Percentiles rank a stretch among this genome's conserved stretches.
Conservation (phyloP, 768 basidiomycete species). For the Trametes meyenii region DNA sequence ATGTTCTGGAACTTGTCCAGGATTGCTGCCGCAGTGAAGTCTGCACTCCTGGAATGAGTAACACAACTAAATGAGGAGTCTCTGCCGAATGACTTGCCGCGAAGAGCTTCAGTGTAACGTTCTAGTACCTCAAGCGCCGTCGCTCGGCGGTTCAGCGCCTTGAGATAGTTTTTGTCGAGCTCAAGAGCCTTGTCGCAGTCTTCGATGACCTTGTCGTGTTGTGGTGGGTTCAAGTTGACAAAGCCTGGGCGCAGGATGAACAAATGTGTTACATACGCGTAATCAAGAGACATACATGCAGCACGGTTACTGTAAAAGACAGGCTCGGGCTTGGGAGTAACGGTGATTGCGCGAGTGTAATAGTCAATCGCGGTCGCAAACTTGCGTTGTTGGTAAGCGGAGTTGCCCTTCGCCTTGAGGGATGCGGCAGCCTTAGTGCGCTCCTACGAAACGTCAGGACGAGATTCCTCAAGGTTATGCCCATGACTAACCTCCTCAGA, state of each 20-base stretch:
- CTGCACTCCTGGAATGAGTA: conserved; percentile 42
- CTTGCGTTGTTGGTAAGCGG: conserved; percentile 64
- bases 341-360: conserved; percentile 76
- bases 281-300: conserved; percentile 65
- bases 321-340: conserved; percentile 80
- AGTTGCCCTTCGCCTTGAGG: conserved; percentile 74
- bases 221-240: conserved; percentile 86
- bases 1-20: conserved; percentile 91
- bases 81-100: conserved; percentile 52
- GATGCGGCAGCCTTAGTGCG: conserved; percentile 61
- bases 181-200: conserved; percentile 91
- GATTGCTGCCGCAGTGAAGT: conserved; percentile 96
- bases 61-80: background rate
- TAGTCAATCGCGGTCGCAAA: conserved; percentile 61
- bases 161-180: conserved; percentile 84
- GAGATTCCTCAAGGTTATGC: background rate
- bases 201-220: conserved; percentile 77
- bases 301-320: conserved; percentile 98
- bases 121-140: conserved; percentile 80
- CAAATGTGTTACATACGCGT: background rate
- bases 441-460: conserved; percentile 47
- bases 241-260: conserved; percentile 57
- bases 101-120: conserved; percentile 72
- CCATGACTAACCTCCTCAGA: conserved; percentile 52
- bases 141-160: conserved; percentile 88